Percentiles rank a stretch among this genome's conserved stretches.
Conservation (phyloP, 148 eudicot species). For the Chenopodium formosanum region DNA sequence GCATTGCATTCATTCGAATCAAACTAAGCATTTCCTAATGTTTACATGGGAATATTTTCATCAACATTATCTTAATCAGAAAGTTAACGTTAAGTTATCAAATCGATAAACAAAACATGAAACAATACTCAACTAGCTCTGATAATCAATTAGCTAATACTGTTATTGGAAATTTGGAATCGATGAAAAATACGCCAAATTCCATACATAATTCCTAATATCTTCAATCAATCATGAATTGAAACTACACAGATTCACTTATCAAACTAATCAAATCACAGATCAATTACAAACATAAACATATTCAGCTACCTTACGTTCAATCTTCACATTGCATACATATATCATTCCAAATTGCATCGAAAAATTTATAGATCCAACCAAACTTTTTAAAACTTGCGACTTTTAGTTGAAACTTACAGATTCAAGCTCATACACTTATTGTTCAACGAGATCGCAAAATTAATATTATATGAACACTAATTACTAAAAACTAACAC, state of each 20-base stretch:
- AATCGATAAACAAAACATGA: neutral
- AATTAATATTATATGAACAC: neutral
- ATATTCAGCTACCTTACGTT: neutral
- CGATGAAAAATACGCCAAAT: no score
- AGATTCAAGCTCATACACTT: neutral
- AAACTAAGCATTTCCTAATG: no score
- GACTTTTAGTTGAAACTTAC: neutral
- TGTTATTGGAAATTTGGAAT: no score
- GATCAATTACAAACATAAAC: neutral
- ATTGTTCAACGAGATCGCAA: no score
- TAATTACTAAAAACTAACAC: neutral
- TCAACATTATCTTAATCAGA: neutral
- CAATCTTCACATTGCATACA: neutral
- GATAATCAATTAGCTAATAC: neutral
- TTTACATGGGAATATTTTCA: no score
- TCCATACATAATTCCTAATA: no score
- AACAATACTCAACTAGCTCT: neutral
- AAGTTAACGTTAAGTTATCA: neutral
- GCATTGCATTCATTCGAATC: no score
- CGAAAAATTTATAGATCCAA: neutral
- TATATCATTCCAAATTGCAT: neutral
- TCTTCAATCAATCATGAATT: neutral
- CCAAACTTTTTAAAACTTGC: neutral
- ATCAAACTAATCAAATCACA: neutral
- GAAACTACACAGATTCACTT: neutral